These are phyloP conservation scores for Trichoderma brevicompactum DNA, from an alignment of 2,329 filamentous ascomycete genomes.

Conservation along the genomic window DNA sequence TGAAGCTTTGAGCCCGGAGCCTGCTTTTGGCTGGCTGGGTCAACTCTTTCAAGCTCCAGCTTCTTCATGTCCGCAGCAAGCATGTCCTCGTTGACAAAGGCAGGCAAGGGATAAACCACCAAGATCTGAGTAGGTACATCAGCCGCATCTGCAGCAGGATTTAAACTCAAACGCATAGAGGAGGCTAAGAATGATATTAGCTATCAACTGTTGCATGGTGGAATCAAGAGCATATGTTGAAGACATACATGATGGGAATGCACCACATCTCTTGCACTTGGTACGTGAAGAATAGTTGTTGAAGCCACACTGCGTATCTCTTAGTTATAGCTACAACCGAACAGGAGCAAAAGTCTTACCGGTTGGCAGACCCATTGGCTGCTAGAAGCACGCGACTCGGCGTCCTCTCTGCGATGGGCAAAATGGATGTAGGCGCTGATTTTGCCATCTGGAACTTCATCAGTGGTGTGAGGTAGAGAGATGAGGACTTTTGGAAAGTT, in stretches of 20 bases:
- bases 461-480: conserved; percentile 44
- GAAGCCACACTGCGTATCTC: conserved; percentile 43
- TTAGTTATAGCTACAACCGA: conserved; percentile 31
- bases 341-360: conserved; percentile 34
- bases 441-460: conserved; percentile 46
- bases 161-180: conserved; percentile 46
- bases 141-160: conserved; percentile 54
- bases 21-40: conserved; percentile 50
- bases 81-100: conserved; percentile 71
- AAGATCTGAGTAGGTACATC: conserved; percentile 73
- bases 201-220: conserved; percentile 37
- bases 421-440: conserved; percentile 48
- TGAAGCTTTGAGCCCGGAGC: conserved; percentile 59
- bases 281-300: conserved; percentile 46
- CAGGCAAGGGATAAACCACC: conserved; percentile 71
- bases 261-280: conserved; percentile 47
- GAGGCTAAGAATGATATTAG: conserved; percentile 32
- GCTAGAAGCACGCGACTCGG: conserved; percentile 37
- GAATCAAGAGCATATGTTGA: conserved; percentile 42
- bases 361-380: conserved; percentile 45
- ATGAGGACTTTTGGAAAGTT: conserved; percentile 48
- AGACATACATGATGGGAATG: conserved; percentile 39
- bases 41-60: conserved; percentile 66
- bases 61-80: conserved; percentile 75
- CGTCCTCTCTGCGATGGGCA: conserved; percentile 45